Percentiles rank a stretch among this genome's conserved stretches.
phyloP scores from a whole-genome alignment of 23 red algal genomes.

The Gracilaria gracilis region DNA sequence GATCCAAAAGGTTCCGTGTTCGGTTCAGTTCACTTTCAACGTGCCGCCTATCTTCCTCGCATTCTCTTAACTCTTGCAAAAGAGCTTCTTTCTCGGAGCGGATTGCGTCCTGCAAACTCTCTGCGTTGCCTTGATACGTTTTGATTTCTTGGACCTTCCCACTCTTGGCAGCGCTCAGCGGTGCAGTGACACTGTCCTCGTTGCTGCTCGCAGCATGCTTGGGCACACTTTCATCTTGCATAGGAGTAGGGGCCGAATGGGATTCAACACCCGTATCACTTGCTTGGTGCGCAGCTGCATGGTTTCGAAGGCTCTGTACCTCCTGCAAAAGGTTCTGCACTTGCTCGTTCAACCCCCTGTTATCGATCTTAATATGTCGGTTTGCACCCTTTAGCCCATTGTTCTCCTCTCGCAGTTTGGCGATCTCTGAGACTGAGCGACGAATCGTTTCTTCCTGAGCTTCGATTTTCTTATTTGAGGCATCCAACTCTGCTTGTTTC shows the following conservation, averaged over 20 bases:
- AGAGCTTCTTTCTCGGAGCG: constrained; percentile 21
- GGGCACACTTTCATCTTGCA: neutral
- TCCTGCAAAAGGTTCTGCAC: constrained; percentile 39
- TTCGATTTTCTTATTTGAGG: constrained; percentile 17
- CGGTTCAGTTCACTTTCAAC: constrained; percentile 13
- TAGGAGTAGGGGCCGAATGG: neutral
- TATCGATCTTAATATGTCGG: constrained; percentile 12
- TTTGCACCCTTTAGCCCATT: constrained; percentile 6
- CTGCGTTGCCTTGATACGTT: constrained; percentile 11
- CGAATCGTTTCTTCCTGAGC: constrained; percentile 32
- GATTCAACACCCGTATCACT: neutral
- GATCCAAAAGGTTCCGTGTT: constrained; percentile 15
- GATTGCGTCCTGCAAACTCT: constrained; percentile 28
- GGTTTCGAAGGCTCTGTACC: constrained; percentile 32
- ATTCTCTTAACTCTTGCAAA: neutral
- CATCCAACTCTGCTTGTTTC: constrained; percentile 19
- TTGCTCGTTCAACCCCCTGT: constrained; percentile 50
- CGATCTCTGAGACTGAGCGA: neutral
- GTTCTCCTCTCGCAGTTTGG: constrained; percentile 1
- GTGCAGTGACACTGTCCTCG: neutral
- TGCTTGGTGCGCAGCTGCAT: neutral
- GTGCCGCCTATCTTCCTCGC: constrained; percentile 3
- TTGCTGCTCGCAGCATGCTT: neutral
- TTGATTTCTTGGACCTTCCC: neutral
- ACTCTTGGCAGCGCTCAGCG: neutral